Evolutionary conservation across 2,329 filamentous ascomycete genomes (phyloP), one percentile per base, ranked within the genome.

Genomic region (Daldinia sp.): DNA sequence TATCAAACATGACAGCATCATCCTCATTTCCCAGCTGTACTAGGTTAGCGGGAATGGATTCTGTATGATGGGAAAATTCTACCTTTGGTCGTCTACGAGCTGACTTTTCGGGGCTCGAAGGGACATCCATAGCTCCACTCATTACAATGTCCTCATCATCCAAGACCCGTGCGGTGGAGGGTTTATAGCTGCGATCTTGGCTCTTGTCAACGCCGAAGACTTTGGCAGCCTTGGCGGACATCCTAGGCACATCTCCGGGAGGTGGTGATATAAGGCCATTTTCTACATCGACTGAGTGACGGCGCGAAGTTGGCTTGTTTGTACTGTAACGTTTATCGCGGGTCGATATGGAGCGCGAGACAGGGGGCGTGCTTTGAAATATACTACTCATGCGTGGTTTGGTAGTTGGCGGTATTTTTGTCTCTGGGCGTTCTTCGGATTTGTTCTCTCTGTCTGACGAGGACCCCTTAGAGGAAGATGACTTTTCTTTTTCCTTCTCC

Each of bases 141-240:
- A 86, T 82, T 35, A 82, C 75, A 43, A 83, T 77, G 39, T 86
- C 64, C 6, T 67, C 83, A 23, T 85, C 82, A 6, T 86, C 81
- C 13, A 69, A 52, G 21, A 61, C 64, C 64, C 76, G 79, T 63
- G 75, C 73, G 66, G 81, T 87, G 19, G 68, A 69, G 57, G 84
- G 83, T 74, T 85, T 80, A 53, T 77, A 79, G 65, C 76, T 79
- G 65, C 76, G 77, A 41, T 77, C 78, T 43, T 80, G 80, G 19
- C 72, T 73, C 54, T 77, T 78, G 37, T 81, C 81, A 21, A 85
- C 69, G 80, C 93, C 87, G 2, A 95, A 87, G 53, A 94, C 78
- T 76, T 89, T 93, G 29, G 92, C 91, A 25, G 92, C 92, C 77
- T 96, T 96, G 45, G 87, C 84, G 6, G 89, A 84, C 73, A 92